Evolutionary conservation across 2,329 filamentous ascomycete species (phyloP).

Genomic region (Fusarium virguliforme): DNA sequence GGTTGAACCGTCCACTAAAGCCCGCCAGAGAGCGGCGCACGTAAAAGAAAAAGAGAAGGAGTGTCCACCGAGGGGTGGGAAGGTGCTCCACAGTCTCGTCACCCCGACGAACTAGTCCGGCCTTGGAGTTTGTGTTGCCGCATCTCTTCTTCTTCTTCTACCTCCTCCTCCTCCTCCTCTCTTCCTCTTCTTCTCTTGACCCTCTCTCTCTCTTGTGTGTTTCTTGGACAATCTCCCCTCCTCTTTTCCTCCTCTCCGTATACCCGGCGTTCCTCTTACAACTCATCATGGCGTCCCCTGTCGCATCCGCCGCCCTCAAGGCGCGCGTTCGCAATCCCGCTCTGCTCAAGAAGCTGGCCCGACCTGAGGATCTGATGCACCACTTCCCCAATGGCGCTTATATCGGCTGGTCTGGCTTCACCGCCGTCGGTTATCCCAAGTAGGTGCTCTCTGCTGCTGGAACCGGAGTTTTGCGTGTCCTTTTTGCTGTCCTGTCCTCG

Average conservation of each 20-base stretch:
- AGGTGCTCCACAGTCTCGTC: conserved; percentile 46
- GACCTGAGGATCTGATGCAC: conserved; percentile 83
- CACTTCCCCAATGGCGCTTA: conserved; percentile 89
- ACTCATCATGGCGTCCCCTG: conserved; percentile 63
- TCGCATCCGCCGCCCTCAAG: conserved; percentile 82
- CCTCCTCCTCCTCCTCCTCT: conserved; percentile 25
- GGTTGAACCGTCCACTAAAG: conserved; percentile 32
- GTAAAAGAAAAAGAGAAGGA: conserved; percentile 2
- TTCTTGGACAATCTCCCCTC: conserved; percentile 42
- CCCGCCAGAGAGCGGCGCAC: conserved; percentile 14
- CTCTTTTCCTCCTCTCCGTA: conserved; percentile 27
- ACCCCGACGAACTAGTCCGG: conserved; percentile 44
- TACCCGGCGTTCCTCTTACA: conserved; percentile 25
- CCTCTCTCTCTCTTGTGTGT: conserved; percentile 16
- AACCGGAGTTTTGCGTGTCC: neutral
- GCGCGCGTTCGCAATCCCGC: conserved; percentile 82
- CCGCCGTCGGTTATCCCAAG: conserved; percentile 92
- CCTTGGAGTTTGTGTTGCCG: conserved; percentile 31
- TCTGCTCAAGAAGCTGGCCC: conserved; percentile 84
- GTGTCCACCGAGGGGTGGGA: conserved; percentile 26
- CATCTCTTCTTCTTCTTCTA: conserved; percentile 35
- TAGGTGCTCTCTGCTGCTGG: conserved; percentile 36
- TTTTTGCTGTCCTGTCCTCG: conserved; percentile 3
- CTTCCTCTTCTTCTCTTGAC: conserved; percentile 26
- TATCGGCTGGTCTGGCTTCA: conserved; percentile 93